These are phyloP conservation scores for Leucocoprinus birnbaumii DNA, from an alignment of 768 basidiomycete genomes.

Conservation along the genomic window DNA sequence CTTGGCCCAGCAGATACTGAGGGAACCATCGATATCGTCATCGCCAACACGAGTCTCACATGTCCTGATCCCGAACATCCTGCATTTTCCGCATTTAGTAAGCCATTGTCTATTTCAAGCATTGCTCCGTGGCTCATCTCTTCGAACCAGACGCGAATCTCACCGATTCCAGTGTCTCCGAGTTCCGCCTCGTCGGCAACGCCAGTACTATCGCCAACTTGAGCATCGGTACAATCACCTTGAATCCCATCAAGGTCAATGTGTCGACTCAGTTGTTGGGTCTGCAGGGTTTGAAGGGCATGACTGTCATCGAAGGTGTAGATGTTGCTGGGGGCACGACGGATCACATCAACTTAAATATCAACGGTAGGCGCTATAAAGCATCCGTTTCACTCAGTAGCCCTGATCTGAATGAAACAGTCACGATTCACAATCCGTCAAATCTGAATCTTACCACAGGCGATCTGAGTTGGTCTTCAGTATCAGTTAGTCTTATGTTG, in stretches of 20 bases:
- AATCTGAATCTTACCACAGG: slow-evolving; percentile 60
- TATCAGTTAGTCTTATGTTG: not conserved
- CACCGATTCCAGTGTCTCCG: slow-evolving; percentile 42
- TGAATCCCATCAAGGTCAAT: slow-evolving; percentile 70
- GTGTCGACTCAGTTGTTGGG: slow-evolving; percentile 61
- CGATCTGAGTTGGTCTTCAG: slow-evolving; percentile 51
- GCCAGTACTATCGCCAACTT: slow-evolving; percentile 59
- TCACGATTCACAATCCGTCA: slow-evolving; percentile 66
- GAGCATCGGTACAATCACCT: slow-evolving; percentile 63
- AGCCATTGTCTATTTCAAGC: slow-evolving; percentile 18
- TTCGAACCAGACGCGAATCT: slow-evolving; percentile 47
- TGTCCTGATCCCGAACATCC: slow-evolving; percentile 45
- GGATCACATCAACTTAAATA: slow-evolving; percentile 55
- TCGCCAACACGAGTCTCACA: slow-evolving; percentile 49
- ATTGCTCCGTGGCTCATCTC: not conserved
- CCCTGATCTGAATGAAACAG: slow-evolving; percentile 24
- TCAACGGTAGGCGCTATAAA: slow-evolving; percentile 40
- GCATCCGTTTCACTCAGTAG: not conserved
- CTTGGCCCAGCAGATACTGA: slow-evolving; percentile 50
- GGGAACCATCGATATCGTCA: slow-evolving; percentile 64
- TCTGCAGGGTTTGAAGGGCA: slow-evolving; percentile 55
- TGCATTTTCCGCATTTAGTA: slow-evolving; percentile 59
- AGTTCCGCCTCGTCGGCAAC: slow-evolving; percentile 58
- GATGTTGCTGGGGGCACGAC: slow-evolving; percentile 66
- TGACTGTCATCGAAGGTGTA: slow-evolving; percentile 53